Conservation (phyloP, 345 rosid species). For the Eucalyptus cloeziana region DNA sequence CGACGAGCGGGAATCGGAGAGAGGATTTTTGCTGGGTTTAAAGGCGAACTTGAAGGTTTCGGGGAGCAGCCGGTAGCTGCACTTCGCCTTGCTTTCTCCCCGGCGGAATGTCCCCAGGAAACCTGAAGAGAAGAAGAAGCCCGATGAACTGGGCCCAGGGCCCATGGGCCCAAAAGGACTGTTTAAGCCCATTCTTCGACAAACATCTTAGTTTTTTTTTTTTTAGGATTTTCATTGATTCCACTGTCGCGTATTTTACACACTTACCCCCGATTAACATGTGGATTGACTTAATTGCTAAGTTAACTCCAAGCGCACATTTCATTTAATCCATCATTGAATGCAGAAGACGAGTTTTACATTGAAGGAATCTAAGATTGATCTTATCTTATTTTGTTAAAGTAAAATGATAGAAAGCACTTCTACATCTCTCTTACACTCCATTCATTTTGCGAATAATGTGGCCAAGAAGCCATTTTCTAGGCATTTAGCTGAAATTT, state of each 20-base stretch:
- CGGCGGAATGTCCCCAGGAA: not conserved
- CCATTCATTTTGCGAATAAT: fast-evolving
- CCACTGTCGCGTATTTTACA: not conserved
- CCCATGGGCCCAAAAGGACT: not conserved
- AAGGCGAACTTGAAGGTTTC: not conserved
- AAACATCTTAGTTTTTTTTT: not conserved
- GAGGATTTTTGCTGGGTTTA: not conserved
- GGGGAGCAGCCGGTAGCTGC: not conserved
- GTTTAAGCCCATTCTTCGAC: not conserved
- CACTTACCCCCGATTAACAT: not conserved
- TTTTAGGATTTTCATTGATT: not conserved
- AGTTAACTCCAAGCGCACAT: not conserved
- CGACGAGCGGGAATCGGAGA: not conserved
- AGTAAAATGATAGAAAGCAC: not conserved
- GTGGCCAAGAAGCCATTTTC: too few relatives aligned
- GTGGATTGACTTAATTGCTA: not conserved
- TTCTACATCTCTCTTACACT: too few relatives aligned
- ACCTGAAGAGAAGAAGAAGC: not conserved
- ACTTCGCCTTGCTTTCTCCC: not conserved
- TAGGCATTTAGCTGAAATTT: fast-evolving
- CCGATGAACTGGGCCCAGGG: not conserved
- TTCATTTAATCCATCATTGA: not conserved
- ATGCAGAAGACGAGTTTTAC: not conserved
- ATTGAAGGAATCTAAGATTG: not conserved
- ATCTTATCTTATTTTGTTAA: not conserved